Evolutionary conservation across 2,329 filamentous ascomycete genomes (phyloP).

Genomic region (Colletotrichum lupini): DNA sequence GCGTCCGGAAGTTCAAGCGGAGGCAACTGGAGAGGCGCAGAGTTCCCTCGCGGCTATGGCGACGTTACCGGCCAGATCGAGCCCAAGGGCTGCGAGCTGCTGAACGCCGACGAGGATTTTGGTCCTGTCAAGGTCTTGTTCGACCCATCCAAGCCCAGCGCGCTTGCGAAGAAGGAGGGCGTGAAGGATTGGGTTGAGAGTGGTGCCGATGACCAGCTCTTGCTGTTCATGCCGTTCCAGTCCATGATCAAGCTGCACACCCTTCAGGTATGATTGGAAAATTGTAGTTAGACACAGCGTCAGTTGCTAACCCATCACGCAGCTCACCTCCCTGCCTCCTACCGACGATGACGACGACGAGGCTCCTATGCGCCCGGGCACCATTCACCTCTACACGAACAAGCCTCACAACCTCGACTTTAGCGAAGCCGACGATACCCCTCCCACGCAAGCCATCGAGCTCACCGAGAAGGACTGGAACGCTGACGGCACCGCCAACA

Average conservation of each 20-base stretch:
- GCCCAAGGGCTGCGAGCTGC: constrained; percentile 80
- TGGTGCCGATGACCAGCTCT: constrained; percentile 95
- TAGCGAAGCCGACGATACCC: constrained; percentile 89
- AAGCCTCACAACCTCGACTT: constrained; percentile 91
- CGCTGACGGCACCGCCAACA: constrained; percentile 76
- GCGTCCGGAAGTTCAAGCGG: constrained; percentile 56
- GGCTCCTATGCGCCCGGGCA: constrained; percentile 81
- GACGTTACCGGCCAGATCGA: constrained; percentile 89
- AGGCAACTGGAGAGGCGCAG: constrained; percentile 77
- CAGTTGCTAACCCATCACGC: constrained; percentile 44
- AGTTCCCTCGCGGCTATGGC: constrained; percentile 81
- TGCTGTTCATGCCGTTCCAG: constrained; percentile 92
- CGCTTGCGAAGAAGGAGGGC: constrained; percentile 66
- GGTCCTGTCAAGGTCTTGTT: constrained; percentile 81
- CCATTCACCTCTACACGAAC: constrained; percentile 89
- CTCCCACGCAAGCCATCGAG: constrained; percentile 82
- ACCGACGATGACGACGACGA: constrained; percentile 75
- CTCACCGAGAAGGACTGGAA: constrained; percentile 86
- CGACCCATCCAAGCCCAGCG: constrained; percentile 73
- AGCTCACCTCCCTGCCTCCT: constrained; percentile 85
- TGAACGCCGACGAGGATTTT: constrained; percentile 85
- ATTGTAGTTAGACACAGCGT: no score
- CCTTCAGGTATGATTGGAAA: constrained; percentile 62
- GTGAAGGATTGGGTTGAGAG: constrained; percentile 90
- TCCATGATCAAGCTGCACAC: constrained; percentile 90